Evolutionary conservation across 2,329 filamentous ascomycete species (phyloP).

Genomic region (Diaporthe amygdali): DNA sequence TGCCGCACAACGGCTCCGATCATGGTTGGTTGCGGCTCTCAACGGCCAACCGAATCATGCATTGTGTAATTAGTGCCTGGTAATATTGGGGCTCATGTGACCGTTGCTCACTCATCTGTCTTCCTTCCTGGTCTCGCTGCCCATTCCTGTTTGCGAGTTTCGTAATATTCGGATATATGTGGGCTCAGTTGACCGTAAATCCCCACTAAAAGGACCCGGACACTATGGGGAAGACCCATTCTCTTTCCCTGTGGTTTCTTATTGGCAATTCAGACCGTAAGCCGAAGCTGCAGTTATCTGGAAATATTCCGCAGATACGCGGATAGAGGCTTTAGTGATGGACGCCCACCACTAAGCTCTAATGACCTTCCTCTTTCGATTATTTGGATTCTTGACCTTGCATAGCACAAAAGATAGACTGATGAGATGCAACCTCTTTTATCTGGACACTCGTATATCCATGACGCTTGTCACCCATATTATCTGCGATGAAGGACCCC

Average conservation of each 20-base stretch:
- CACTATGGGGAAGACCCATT: neutral
- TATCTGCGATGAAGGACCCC: neutral
- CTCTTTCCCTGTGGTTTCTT: neutral
- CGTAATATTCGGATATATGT: conserved; percentile 5
- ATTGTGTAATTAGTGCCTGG: neutral
- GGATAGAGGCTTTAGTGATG: neutral
- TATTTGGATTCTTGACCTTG: neutral
- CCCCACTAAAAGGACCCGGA: neutral
- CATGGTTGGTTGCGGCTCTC: conserved; percentile 1
- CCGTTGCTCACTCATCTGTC: neutral
- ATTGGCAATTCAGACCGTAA: neutral
- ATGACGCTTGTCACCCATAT: neutral
- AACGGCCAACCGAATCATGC: neutral
- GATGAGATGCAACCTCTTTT: neutral
- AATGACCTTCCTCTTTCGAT: neutral
- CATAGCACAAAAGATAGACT: neutral
- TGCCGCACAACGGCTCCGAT: neutral
- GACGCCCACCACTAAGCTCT: neutral
- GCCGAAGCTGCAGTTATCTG: neutral
- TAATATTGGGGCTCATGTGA: neutral
- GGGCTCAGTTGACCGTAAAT: neutral
- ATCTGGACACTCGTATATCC: neutral
- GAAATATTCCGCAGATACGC: conserved; percentile 4
- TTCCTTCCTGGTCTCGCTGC: neutral
- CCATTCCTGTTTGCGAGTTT: neutral